Evolutionary conservation across 2,329 filamentous ascomycete genomes (phyloP), one percentile per base, ranked within the genome.

Genomic region (Zymoseptoria ardabiliae): DNA sequence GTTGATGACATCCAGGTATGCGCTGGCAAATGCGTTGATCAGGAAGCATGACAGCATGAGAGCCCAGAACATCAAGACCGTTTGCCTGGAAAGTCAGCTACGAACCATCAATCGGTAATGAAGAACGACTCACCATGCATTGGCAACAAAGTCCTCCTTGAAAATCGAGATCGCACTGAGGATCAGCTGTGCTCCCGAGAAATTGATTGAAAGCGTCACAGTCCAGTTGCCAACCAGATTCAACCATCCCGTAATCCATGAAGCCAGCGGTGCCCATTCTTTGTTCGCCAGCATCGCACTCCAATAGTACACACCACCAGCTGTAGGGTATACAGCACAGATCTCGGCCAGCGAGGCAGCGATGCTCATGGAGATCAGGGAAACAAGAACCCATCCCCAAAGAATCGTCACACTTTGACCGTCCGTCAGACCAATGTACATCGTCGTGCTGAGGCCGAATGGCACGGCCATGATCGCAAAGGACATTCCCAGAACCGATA

Each of bases 401-500:
- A 90, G 75, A 49, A 89, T 80, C 22, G 85, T 88, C 17, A 89
- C 86, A 50, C 80, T 80, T 71, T 88, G 84, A 21, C 87, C 87
- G 71, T 89, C 85, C 19, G 81, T 81, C 25, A 90, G 78, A 21
- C 84, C 85, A 70, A 88, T 86, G 73, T 83, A 85, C 62, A 90
- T 77, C 1, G 86, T 89, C 17, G 87, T 89, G 28, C 79, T 83
- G 45, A 89, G 77, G 41, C 86, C 86, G 65, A 85, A 88, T 0
- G 85, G 85, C 10, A 85, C 85, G 10, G 86, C 86, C 85, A 90
- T 89, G 72, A 90, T 89, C 55, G 86, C 87, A 69, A 90, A 90
- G 51, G 85, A 88, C 74, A 86, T 68, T 55, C 87, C 87, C 51
- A 90, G 76, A 25, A 90, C 83, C 68, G 83, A 86, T 68, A 89